Evolutionary conservation across 148 eudicot genomes (phyloP), one percentile per base, ranked within the genome.

Genomic region (Spergularia bocconei): DNA sequence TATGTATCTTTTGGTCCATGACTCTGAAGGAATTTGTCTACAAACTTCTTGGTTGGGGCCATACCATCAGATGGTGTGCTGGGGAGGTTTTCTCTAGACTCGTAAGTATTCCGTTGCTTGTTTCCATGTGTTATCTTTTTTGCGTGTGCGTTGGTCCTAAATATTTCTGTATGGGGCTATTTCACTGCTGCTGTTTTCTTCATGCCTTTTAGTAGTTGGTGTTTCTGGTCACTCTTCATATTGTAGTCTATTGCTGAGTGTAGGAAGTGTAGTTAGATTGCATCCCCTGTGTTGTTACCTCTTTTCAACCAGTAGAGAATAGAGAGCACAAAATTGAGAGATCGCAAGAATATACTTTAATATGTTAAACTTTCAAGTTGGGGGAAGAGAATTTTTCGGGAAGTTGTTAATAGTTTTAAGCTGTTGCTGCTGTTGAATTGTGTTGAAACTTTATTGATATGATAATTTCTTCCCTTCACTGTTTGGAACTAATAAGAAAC

Each of bases 31-130:
- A 92, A 95, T 77, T 88, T 95, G 79, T 95, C 99, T 53, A 78
- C 90, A 75, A 95, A 95, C 84, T 95, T 92, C 79, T 82, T 95
- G 85, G 82, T 79, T 59, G 99, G 99, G 76, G 80, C 86, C 73
- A 80, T 95, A 77, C 97, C 99, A 63, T 78, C 89, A 13, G 87
- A 87, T 76, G 99, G 97, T 53, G 82, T 83, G 79, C 90, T 95
- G 67, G 79, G 71, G 75, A 88, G 87, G 74, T 92, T 95, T 79
- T 62, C 70, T 19, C 84, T 73, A 62, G 88, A 84, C 84, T 92
- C 92, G 99, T 95, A 87, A 87, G 96, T 85, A 47, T 57, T 12
- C 48, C 79, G 52, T 56, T 51, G 47, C 23, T 60, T 54, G 11
- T 63, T 50, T 19, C 17, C 29, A 52, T 59, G 2, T 17, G 16